These are phyloP conservation scores for Schwanniomyces pseudopolymorphus DNA, from an alignment of 805 yeast genomes.

Conservation along the genomic window DNA sequence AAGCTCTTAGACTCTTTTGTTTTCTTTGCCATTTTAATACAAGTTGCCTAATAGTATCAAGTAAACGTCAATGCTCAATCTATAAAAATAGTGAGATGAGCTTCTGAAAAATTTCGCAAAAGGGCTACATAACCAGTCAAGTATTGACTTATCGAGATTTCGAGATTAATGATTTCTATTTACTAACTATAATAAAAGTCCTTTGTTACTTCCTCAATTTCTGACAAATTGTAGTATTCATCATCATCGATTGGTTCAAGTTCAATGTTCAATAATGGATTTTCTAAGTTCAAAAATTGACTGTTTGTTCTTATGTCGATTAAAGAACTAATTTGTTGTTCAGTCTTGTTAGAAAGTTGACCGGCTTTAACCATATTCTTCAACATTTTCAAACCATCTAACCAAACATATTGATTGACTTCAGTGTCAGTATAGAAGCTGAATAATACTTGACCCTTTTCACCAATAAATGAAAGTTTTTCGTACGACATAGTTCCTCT, in stretches of 20 bases:
- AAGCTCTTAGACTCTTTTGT: neutral
- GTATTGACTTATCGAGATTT: neutral
- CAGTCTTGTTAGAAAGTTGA: conserved; percentile 37
- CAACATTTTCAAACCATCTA: conserved; percentile 68
- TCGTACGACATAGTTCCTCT: conserved; percentile 58
- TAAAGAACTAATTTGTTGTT: conserved; percentile 32
- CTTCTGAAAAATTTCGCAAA: conserved; percentile 9
- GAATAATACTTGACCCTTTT: conserved; percentile 43
- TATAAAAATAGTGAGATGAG: conserved; percentile 9
- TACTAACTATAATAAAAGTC: conserved; percentile 8
- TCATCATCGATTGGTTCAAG: conserved; percentile 26
- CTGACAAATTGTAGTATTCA: conserved; percentile 18
- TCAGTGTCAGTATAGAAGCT: conserved; percentile 70
- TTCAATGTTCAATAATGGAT: conserved; percentile 8
- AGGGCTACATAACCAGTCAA: conserved; percentile 5
- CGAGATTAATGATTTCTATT: neutral
- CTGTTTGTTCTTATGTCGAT: conserved; percentile 38
- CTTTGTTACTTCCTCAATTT: conserved; percentile 11
- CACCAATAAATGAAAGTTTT: conserved; percentile 51
- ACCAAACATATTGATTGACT: conserved; percentile 69
- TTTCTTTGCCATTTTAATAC: conserved; percentile 5
- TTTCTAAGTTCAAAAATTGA: conserved; percentile 39
- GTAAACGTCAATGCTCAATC: neutral
- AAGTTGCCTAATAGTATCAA: neutral
- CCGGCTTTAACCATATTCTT: conserved; percentile 31